Base-by-base conservation (phyloP, 2,329 filamentous ascomycete genomes). In the Dothideomycetes sp. region DNA sequence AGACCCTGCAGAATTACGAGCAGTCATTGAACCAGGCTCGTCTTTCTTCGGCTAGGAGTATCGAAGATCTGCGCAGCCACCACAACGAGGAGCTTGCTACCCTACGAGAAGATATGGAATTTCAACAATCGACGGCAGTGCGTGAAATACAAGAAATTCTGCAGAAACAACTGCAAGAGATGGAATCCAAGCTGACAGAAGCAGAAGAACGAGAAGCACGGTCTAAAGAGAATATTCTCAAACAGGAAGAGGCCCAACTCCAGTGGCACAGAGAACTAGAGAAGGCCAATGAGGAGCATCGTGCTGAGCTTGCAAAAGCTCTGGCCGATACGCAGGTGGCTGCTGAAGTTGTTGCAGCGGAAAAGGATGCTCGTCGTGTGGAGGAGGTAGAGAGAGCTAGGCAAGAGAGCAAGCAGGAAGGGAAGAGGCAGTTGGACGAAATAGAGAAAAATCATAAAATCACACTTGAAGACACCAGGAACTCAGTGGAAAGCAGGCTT, bases 101-200 rank as follows among this genome's bases (percentile, higher is more conserved):
- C 32, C 32, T 34, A n/a, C 4, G 29, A 18, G 30, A 41, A n/a
- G 19, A 41, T 11, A 22, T 17, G 8, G 30, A 41, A 37, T 27
- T 29, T 4, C 32, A 29, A 11, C 33, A 41, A 17, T 29, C 30
- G 32, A 31, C 34, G 33, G 39, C 34, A 33, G 39, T 41, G 34
- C 34, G 39, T 41, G 34, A 32, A 34, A 7, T 27, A 7, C 39
- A 41, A 41, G n/a, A 41, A 31, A 33, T n/a, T 27, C 39, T 41
- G 3, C 34, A 30, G 30, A 34, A 41, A 22, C 30, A 37, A 29
- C 34, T 41, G 17, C 34, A 33, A 33, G 33, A 37, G 36, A 29
- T 36, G n/a, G 36, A 37, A 34, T 34, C 33, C 30, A 36, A 17
- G 34, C 39, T 41, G 34, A 41, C 34, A n/a, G 39, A 36, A 37